Conservation (phyloP, 371 early-diverging fungal genomes). For the Haplosporangium sp. region DNA sequence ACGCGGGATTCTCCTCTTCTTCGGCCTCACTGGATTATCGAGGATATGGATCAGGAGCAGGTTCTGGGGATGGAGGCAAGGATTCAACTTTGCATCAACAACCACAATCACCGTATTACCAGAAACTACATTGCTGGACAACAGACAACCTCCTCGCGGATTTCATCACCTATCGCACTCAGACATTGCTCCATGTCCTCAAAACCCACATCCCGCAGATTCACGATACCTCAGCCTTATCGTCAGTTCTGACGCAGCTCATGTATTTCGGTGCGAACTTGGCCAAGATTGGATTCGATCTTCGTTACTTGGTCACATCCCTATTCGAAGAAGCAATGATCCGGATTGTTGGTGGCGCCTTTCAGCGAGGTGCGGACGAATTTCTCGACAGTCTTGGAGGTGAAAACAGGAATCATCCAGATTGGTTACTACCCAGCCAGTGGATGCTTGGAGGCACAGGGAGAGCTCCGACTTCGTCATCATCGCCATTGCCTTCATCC, state of each 20-base stretch:
- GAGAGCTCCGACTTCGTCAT: slow-evolving; percentile 19
- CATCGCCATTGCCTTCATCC: slow-evolving; percentile 14
- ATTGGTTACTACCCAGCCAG: slow-evolving; percentile 55
- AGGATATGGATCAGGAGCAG: slow-evolving; percentile 19
- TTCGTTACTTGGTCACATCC: slow-evolving; percentile 70
- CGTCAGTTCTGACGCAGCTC: slow-evolving; percentile 77
- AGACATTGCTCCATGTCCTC: slow-evolving; percentile 54
- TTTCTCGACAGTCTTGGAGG: slow-evolving; percentile 55
- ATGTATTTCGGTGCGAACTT: slow-evolving; percentile 88
- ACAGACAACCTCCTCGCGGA: slow-evolving; percentile 59
- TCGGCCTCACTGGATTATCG: slow-evolving; percentile 49
- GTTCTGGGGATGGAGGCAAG: background rate
- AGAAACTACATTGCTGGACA: slow-evolving; percentile 45
- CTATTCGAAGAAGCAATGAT: slow-evolving; percentile 74
- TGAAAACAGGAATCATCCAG: slow-evolving; percentile 46
- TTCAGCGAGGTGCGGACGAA: slow-evolving; percentile 62
- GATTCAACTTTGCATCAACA: slow-evolving; percentile 9
- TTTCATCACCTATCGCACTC: slow-evolving; percentile 63
- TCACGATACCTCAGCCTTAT: slow-evolving; percentile 71
- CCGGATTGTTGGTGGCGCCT: slow-evolving; percentile 63
- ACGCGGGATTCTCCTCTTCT: slow-evolving; percentile 26
- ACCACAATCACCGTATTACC: slow-evolving; percentile 28
- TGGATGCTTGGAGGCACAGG: slow-evolving; percentile 64
- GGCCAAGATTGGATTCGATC: slow-evolving; percentile 83
- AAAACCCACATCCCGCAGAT: slow-evolving; percentile 61